Conservation (phyloP, 2,329 filamentous ascomycete species). For the Sporothrix variecibatus region DNA sequence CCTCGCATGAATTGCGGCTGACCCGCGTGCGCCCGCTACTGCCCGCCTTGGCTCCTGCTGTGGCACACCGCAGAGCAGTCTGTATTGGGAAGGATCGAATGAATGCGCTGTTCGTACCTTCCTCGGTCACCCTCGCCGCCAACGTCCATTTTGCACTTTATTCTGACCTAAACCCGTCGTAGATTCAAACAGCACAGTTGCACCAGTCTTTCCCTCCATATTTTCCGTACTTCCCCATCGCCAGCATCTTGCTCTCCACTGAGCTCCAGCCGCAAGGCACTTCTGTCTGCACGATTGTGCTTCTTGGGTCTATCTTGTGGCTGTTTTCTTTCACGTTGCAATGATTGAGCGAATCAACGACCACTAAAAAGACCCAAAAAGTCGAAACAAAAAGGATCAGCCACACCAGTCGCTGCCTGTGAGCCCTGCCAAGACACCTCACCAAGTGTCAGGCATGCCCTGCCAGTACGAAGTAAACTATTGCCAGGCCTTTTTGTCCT, state of each 20-base stretch:
- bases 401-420: constrained; percentile 2
- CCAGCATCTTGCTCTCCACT: background rate
- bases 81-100: background rate
- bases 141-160: background rate
- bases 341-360: background rate
- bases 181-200: background rate
- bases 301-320: background rate
- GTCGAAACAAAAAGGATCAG: background rate
- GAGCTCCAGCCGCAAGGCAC: background rate
- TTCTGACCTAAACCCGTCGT: background rate
- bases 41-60: background rate
- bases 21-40: background rate
- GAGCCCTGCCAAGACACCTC: constrained; percentile 14
- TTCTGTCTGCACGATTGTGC: background rate
- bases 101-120: background rate
- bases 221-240: background rate
- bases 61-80: constrained; percentile 5
- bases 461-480: background rate
- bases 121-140: background rate
- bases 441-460: background rate
- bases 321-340: background rate
- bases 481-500: background rate
- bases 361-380: background rate
- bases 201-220: background rate
- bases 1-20: constrained; percentile 13